Evolutionary conservation across 1,284 basidiomycete genomes (phyloP), one percentile per base, ranked within the genome.

Genomic region (Cryptococcus sp.): DNA sequence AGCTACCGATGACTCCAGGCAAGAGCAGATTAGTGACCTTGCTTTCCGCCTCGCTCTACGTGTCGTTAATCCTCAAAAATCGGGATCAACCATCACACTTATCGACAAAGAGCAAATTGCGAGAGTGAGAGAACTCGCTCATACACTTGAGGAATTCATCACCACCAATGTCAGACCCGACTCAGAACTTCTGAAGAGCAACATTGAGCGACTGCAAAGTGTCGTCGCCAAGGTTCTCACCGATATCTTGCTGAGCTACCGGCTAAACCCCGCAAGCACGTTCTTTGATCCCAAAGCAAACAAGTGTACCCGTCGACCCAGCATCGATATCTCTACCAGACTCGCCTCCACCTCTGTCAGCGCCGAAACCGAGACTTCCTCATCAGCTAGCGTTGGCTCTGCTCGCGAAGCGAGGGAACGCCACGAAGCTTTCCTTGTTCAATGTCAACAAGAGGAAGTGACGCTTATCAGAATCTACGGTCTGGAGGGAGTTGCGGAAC

Each of bases 401-500:
- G 46, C 45, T 8, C 44, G 57, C 20, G 57, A 50, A 22, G 46
- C 41, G 3, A n/a, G 57, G 15, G 55, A 52, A 25, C 38, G 52
- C 23, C 53, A 57, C 50, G 52, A 59, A 37, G 22, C 34, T 15
- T 55, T 45, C 40, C 22, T 54, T n/a, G 19, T 20, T 3, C 41
- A 51, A 37, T 51, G 38, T 16, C 37, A 58, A 34, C 48, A 54
- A 8, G 44, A 53, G 41, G 59, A 64, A 44, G 45, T 54, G 15
- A 46, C 20, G 0, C 38, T 66, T 15, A 61, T 66, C 40, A 45
- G 40, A 22, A 50, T 20, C 15, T 26, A 44, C 16, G 61, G 58
- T 5, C 53, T 72, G n/a, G 62, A 61, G 23, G 45, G 53, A 20
- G 44, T 69, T 16, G 46, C 38, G n/a, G 56, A 48, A 16, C 64